A percentile compares a stretch with the other conserved stretches of the same genome.
These are phyloP conservation scores for Nemania sp. DNA, from an alignment of 2,329 filamentous ascomycete genomes.

Conservation along the genomic window DNA sequence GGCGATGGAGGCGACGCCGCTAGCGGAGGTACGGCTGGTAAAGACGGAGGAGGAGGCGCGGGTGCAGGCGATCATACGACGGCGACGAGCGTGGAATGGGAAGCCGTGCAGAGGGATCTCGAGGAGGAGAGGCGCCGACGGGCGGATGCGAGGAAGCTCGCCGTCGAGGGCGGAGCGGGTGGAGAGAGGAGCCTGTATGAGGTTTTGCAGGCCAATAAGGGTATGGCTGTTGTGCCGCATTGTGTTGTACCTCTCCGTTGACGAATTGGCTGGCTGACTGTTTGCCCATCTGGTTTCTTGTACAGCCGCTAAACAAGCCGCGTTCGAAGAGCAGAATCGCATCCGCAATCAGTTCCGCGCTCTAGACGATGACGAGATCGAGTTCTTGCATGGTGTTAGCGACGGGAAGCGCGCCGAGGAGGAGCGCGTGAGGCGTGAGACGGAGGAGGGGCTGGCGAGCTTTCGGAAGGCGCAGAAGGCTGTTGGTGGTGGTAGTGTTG, in stretches of 20 bases:
- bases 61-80: constrained; percentile 34
- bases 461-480: constrained; percentile 66
- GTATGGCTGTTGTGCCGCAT: constrained; percentile 28
- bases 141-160: constrained; percentile 61
- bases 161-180: constrained; percentile 51
- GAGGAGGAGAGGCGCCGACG: constrained; percentile 69
- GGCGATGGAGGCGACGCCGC: constrained; percentile 43
- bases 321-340: constrained; percentile 79
- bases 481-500: constrained; percentile 24
- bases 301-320: constrained; percentile 80
- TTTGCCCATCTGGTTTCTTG: background rate
- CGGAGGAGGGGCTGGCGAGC: constrained; percentile 65
- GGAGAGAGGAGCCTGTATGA: constrained; percentile 77
- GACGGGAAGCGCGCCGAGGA: constrained; percentile 65
- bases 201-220: constrained; percentile 83
- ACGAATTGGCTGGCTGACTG: constrained; percentile 6
- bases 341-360: constrained; percentile 82
- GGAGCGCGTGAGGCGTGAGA: constrained; percentile 65
- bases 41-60: background rate
- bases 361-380: constrained; percentile 82
- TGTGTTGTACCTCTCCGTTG: background rate
- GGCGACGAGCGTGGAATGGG: constrained; percentile 64
- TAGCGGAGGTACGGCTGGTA: background rate
- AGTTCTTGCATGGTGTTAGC: constrained; percentile 74
- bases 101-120: constrained; percentile 72